Percentiles rank a stretch among this genome's conserved stretches.
Evolutionary conservation across 164 flowering plant genomes (phyloP).

Genomic region (Aristolochia californica): DNA sequence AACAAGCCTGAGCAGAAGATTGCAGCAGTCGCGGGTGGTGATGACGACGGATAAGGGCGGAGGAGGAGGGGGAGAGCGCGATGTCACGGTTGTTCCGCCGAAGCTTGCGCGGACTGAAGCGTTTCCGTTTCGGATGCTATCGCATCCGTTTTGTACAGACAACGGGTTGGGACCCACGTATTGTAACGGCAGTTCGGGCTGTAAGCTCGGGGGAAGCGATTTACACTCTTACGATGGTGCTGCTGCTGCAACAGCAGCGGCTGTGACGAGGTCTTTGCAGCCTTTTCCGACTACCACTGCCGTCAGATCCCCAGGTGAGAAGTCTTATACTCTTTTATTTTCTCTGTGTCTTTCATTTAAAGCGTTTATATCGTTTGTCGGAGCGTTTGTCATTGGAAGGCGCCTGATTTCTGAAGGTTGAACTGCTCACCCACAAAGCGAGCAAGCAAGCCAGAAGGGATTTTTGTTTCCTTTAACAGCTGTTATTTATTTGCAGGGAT

Average conservation of each 20-base stretch:
- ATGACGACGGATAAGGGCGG: neutral
- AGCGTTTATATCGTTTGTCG: neutral
- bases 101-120: constrained; percentile 28
- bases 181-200: constrained; percentile 14
- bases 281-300: constrained; percentile 26
- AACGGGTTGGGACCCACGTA: constrained; percentile 21
- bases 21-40: constrained; percentile 1
- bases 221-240: constrained; percentile 18
- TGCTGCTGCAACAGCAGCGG: constrained; percentile 7
- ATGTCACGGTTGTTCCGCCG: constrained; percentile 25
- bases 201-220: constrained; percentile 9
- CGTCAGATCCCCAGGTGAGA: constrained; percentile 32
- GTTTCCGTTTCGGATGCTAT: constrained; percentile 19
- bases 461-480: neutral
- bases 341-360: neutral
- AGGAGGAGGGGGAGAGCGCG: constrained; percentile 1
- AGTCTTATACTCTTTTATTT: neutral
- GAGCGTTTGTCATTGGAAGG: neutral
- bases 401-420: too few species aligned
- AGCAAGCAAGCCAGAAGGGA: too few species aligned
- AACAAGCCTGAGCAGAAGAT: constrained; percentile 1
- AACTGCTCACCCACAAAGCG: too few species aligned
- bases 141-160: constrained; percentile 10
- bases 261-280: constrained; percentile 21
- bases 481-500: constrained; percentile 9